Evolutionary conservation across 176 grass and related monocot genomes (phyloP).

Genomic region (Urochloa ruziziensis): DNA sequence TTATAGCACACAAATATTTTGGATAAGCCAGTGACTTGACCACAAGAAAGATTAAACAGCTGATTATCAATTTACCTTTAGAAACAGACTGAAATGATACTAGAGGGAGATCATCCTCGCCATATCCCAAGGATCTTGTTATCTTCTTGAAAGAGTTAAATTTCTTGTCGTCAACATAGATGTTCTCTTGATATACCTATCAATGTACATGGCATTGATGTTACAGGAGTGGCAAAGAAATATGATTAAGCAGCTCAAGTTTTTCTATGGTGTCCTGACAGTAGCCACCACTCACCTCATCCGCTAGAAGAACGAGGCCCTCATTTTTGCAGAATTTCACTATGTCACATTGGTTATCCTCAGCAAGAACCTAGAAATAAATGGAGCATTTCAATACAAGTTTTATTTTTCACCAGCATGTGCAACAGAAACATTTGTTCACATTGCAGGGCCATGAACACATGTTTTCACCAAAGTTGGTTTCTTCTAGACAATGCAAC

Average conservation of each 20-base stretch:
- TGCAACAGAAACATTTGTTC: constrained; percentile 13
- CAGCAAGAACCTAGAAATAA: constrained; percentile 74
- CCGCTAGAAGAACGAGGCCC: constrained; percentile 92
- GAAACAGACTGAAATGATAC: constrained; percentile 95
- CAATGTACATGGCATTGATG: constrained; percentile 13
- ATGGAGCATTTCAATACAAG: constrained; percentile 14
- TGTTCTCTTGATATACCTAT: constrained; percentile 95
- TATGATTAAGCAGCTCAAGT: neutral
- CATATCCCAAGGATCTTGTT: constrained; percentile 72
- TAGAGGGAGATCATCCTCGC: constrained; percentile 61
- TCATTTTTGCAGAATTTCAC: constrained; percentile 91
- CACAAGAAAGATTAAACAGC: constrained; percentile 8
- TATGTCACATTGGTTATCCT: constrained; percentile 81
- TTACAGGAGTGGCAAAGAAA: neutral
- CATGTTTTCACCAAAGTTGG: neutral
- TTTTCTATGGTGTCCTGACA: neutral
- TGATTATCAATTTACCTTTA: constrained; percentile 59
- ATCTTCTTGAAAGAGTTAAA: constrained; percentile 99
- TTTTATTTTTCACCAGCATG: neutral
- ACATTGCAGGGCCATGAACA: neutral
- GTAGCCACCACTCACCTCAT: constrained; percentile 59
- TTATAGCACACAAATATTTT: constrained; percentile 29
- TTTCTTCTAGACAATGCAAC: constrained; percentile 5
- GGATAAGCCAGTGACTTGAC: neutral
- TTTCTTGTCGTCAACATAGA: constrained; percentile 86